These are phyloP conservation scores for Blastocystis sp. DNA, from an alignment of 352 stramenopile genomes.

Conservation along the genomic window DNA sequence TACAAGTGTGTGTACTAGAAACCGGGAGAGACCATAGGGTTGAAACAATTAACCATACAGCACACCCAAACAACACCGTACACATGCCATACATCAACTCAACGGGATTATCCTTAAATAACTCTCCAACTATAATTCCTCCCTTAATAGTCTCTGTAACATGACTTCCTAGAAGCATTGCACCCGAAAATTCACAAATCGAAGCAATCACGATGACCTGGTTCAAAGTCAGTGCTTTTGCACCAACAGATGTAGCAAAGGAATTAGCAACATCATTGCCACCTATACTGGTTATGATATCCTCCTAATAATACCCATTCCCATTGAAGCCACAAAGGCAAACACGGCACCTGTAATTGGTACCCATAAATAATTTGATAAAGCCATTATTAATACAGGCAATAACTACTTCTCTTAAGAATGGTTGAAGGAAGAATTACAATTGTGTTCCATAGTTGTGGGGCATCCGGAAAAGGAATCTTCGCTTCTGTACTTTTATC, in stretches of 20 bases:
- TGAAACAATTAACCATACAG: slow-evolving; percentile 74
- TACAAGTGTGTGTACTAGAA: slow-evolving; percentile 75
- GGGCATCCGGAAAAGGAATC: slow-evolving; percentile 1
- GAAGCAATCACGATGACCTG: slow-evolving; percentile 77
- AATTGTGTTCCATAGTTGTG: background rate
- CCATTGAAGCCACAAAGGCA: slow-evolving; percentile 46
- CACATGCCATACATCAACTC: slow-evolving; percentile 78
- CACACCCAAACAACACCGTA: slow-evolving; percentile 72
- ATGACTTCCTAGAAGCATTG: slow-evolving; percentile 77
- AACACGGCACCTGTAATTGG: slow-evolving; percentile 30
- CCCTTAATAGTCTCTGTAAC: slow-evolving; percentile 79
- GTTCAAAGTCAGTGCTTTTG: slow-evolving; percentile 77
- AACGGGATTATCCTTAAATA: slow-evolving; percentile 75
- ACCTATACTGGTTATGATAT: slow-evolving; percentile 69
- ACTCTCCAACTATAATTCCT: slow-evolving; percentile 74
- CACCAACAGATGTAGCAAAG: slow-evolving; percentile 79
- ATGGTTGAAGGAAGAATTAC: background rate
- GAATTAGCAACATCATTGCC: slow-evolving; percentile 83
- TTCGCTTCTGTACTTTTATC: background rate
- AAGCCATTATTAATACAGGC: background rate
- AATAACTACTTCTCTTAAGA: background rate
- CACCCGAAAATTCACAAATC: slow-evolving; percentile 80
- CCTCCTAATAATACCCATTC: slow-evolving; percentile 15
- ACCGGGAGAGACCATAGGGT: slow-evolving; percentile 74
- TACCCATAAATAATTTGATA: slow-evolving; percentile 17